Base-by-base conservation (phyloP, 1,284 basidiomycete species). In the Boletus albobrunnescens region DNA sequence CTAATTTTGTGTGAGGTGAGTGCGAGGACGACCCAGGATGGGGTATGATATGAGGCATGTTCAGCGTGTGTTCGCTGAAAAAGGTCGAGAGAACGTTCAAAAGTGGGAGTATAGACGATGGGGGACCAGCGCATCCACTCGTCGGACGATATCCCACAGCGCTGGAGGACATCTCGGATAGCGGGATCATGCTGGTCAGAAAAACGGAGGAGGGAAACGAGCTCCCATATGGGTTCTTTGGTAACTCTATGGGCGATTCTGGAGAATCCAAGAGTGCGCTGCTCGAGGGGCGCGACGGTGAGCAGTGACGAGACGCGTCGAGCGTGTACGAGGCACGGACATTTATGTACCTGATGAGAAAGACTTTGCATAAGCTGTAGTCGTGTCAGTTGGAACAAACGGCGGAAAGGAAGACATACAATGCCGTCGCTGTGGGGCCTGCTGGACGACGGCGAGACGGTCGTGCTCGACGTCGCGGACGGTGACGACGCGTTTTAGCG, bases 21-120 rank as follows among this genome's bases (percentile, higher is more conserved):
- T 36, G 75, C 71, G 17, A 84, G 62, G 6, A 77, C 59, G 14
- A 82, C 63, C 81, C 81, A 86, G 1, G 71, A 51, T 0, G 80
- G 79, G 55, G 47, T 50, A 0, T 36, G 38, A 10, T 17, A 11
- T 2, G 24, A 17, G 8, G 40, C 4, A 27, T 30, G 12, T 17
- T 44, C 16, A 12, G 23, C 8, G 4, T 33, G 24, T 1, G 17
- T 37, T 22, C 45, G 42, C 16, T 47, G 49, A 12, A 73, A 36
- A 8, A 51, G 31, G 5, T 50, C 28, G 4, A 74, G 32, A 1
- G 73, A 71, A 13, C 48, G 44, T 11, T 63, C 58, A 11, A 78
- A 63, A 26, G 69, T 64, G 9, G 56, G 51, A 11, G 69, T 58
- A 35, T 55, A 51, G 22, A 76, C 48, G 23, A 68, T 51, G 12